A percentile compares a stretch with the other conserved stretches of the same genome.
phyloP scores from a whole-genome alignment of 2,329 filamentous ascomycete species.

The Colletotrichum sp. region DNA sequence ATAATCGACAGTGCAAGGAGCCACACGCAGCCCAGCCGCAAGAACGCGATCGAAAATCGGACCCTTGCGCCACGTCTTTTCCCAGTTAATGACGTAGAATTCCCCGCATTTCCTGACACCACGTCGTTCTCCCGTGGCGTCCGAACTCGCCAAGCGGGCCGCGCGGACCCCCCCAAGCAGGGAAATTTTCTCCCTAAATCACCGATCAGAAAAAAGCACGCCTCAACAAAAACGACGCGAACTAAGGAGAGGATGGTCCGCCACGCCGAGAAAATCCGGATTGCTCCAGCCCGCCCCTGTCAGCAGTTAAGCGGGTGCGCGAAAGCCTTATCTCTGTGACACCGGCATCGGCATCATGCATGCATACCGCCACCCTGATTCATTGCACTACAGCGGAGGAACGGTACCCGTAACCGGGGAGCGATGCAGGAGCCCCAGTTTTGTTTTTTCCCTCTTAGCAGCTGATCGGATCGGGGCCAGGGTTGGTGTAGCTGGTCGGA shows the following conservation, averaged over 20 bases:
- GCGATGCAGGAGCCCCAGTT: background rate
- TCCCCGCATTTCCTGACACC: constrained; percentile 5
- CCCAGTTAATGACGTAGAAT: constrained; percentile 6
- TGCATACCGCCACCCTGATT: background rate
- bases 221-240: background rate
- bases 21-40: background rate
- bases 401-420: background rate
- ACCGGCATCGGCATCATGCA: background rate
- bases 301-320: background rate
- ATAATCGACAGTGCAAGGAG: background rate
- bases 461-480: constrained; percentile 21
- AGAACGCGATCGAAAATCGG: background rate
- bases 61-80: background rate
- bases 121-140: background rate
- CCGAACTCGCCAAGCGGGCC: background rate
- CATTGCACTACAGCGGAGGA: background rate
- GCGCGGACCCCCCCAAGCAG: constrained; percentile 6
- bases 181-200: background rate
- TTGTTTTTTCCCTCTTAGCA: constrained; percentile 11
- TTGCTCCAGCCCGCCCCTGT: background rate
- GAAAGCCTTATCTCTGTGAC: background rate
- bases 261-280: background rate
- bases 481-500: constrained; percentile 39
- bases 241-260: constrained; percentile 9
- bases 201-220: background rate